Percentiles rank a stretch among this genome's conserved stretches.
Conservation (phyloP, 225 moss, liverwort and hornwort species). For the Takakia lepidozioides region DNA sequence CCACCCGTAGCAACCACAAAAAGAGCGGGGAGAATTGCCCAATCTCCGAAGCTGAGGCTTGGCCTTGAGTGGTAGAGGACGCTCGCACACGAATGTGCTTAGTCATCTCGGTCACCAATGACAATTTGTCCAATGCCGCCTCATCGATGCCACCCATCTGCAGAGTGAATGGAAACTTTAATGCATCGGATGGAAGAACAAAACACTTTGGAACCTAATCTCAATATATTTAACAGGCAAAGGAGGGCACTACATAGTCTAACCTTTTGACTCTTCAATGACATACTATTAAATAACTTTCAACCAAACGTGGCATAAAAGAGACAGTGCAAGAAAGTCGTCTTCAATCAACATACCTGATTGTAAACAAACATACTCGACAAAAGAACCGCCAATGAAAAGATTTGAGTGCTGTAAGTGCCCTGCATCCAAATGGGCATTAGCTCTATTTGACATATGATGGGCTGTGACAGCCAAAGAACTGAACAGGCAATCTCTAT, state of each 20-base stretch:
- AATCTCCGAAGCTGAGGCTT: slow-evolving; percentile 71
- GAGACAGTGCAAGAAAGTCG: too few species aligned
- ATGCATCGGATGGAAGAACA: too few species aligned
- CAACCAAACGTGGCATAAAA: too few species aligned
- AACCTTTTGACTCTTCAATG: too few species aligned
- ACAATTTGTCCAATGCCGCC: slow-evolving; percentile 78
- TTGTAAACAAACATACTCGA: slow-evolving; percentile 93
- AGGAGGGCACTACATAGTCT: too few species aligned
- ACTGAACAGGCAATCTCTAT: not conserved
- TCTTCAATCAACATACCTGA: slow-evolving; percentile 47
- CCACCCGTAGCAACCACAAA: slow-evolving; percentile 79
- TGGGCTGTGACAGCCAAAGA: not conserved
- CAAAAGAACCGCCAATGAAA: slow-evolving; percentile 72
- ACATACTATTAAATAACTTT: too few species aligned
- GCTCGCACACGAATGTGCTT: slow-evolving; percentile 92
- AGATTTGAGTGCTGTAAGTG: slow-evolving; percentile 75
- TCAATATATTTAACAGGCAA: too few species aligned
- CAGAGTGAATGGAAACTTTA: too few species aligned
- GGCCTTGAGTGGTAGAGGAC: slow-evolving; percentile 32
- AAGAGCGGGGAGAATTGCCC: slow-evolving; percentile 87
- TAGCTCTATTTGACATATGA: too few species aligned
- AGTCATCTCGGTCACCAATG: slow-evolving; percentile 92
- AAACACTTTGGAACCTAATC: too few species aligned
- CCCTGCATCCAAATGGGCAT: too few species aligned
- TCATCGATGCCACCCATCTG: slow-evolving; percentile 98